Evolutionary conservation across 2,329 filamentous ascomycete species (phyloP).

Genomic region (Incumbomyces lentus): DNA sequence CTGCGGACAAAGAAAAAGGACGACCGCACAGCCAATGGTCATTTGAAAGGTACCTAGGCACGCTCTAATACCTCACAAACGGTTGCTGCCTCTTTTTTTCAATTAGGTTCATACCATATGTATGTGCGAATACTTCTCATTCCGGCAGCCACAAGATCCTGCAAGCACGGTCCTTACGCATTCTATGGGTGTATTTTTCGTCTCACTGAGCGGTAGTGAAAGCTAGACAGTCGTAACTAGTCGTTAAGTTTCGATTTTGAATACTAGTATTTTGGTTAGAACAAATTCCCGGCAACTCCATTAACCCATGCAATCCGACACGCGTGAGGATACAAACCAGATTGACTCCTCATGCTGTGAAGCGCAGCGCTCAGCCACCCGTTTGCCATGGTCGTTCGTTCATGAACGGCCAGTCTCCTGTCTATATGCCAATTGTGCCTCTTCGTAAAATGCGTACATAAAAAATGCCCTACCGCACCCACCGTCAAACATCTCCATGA

Average conservation of each 20-base stretch:
- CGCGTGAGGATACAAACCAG: neutral
- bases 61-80: no score
- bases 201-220: neutral
- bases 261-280: no score
- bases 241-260: neutral
- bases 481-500: neutral
- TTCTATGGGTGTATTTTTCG: slow-evolving; percentile 1
- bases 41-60: no score
- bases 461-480: neutral
- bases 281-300: neutral
- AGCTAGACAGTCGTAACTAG: neutral
- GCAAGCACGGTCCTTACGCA: slow-evolving; percentile 2
- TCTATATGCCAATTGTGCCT: slow-evolving; percentile 5
- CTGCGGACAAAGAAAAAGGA: no score
- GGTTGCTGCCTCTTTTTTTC: no score
- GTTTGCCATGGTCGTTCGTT: neutral
- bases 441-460: neutral
- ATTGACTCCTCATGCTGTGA: neutral
- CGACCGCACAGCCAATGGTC: no score
- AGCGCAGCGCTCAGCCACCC: slow-evolving; percentile 1
- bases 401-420: neutral
- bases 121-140: no score
- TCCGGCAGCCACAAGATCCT: no score
- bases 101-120: no score
- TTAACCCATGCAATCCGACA: neutral